These are phyloP conservation scores for Scytalidium lignicola DNA, from an alignment of 2,329 filamentous ascomycete genomes.

Conservation along the genomic window DNA sequence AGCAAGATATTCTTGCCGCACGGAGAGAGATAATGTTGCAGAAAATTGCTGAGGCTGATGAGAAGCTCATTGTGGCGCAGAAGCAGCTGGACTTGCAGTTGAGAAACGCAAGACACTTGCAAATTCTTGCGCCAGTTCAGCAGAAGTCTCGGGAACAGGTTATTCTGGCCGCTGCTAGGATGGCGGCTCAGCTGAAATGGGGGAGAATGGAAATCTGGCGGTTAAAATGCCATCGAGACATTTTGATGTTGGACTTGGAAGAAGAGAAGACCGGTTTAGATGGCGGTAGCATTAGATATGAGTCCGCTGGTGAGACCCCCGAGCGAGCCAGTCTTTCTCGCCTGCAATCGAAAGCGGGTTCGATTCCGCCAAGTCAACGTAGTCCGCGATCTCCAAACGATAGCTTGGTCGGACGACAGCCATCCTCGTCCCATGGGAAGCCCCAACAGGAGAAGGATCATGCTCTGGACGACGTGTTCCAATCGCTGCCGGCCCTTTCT, in stretches of 20 bases:
- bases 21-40: conserved; percentile 76
- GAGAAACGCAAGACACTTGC: conserved; percentile 83
- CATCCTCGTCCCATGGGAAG: conserved; percentile 16
- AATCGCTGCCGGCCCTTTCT: conserved; percentile 42
- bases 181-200: conserved; percentile 90
- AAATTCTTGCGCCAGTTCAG: conserved; percentile 84
- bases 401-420: conserved; percentile 22
- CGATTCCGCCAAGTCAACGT: conserved; percentile 31
- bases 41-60: conserved; percentile 78
- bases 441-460: conserved; percentile 33
- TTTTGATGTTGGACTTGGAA: conserved; percentile 77
- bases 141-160: conserved; percentile 84
- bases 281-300: conserved; percentile 20
- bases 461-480: conserved; percentile 40
- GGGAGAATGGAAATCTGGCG: conserved; percentile 91
- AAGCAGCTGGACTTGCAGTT: conserved; percentile 78
- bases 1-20: conserved; percentile 78
- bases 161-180: conserved; percentile 74
- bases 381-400: conserved; percentile 26
- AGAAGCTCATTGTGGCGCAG: conserved; percentile 66
- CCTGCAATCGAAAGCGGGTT: conserved; percentile 26
- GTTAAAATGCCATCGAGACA: conserved; percentile 84
- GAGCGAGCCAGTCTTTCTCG: conserved; percentile 29
- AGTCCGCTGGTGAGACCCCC: conserved; percentile 14
- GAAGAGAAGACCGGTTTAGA: conserved; percentile 51